phyloP scores from a whole-genome alignment of 2,329 filamentous ascomycete species.

The Fusarium sp. region DNA sequence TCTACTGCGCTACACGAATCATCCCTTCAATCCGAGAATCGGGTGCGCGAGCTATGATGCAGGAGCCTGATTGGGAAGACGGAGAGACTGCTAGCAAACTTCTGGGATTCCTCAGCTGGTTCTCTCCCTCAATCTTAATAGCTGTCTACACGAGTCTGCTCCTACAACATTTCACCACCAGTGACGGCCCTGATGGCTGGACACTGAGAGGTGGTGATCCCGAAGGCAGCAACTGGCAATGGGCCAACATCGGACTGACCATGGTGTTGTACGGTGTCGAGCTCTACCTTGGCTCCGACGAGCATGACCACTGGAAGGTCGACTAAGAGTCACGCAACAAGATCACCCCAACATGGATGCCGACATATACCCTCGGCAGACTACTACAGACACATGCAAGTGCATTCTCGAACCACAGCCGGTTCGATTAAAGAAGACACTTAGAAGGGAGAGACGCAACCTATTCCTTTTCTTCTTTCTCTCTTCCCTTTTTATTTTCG shows the following conservation, averaged over 20 bases:
- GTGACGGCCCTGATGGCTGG: conserved; percentile 79
- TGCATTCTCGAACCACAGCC: conserved; percentile 7
- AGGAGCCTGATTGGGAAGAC: conserved; percentile 88
- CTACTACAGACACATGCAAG: conserved; percentile 18
- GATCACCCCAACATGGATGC: neutral
- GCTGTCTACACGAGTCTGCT: conserved; percentile 95
- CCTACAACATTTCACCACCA: conserved; percentile 92
- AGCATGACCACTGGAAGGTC: conserved; percentile 94
- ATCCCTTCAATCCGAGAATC: conserved; percentile 92
- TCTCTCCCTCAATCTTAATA: conserved; percentile 93
- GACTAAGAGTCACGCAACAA: conserved; percentile 67
- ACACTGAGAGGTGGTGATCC: conserved; percentile 81
- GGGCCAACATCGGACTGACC: conserved; percentile 90
- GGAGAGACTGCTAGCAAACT: conserved; percentile 83
- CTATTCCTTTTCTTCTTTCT: conserved; percentile 8
- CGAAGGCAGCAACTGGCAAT: conserved; percentile 89
- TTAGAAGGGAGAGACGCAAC: conserved; percentile 24
- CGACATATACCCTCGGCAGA: neutral
- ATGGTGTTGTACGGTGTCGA: conserved; percentile 93
- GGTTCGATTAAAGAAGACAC: conserved; percentile 4
- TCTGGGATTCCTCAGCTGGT: conserved; percentile 88
- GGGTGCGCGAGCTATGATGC: conserved; percentile 82
- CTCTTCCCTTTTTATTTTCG: conserved; percentile 6
- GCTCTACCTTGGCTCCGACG: conserved; percentile 84
- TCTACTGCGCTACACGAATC: conserved; percentile 94